Percentiles rank a stretch among this genome's conserved stretches.
Conservation (phyloP, 2,329 filamentous ascomycete genomes). For the Claviceps maximensis region DNA sequence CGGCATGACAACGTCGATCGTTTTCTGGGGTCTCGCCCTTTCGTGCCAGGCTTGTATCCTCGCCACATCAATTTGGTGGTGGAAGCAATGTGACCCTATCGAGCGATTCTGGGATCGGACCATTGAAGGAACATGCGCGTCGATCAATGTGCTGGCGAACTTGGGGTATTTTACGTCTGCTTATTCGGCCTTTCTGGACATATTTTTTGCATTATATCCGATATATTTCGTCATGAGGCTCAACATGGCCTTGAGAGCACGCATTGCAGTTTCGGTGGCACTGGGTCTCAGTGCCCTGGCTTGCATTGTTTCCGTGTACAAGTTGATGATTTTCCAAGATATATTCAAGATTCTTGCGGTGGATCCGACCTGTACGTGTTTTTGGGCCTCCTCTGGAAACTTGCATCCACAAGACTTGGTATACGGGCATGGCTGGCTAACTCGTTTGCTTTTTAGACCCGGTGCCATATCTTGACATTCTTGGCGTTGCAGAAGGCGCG, state of each 20-base stretch:
- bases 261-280: conserved; percentile 12
- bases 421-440: neutral
- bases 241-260: conserved; percentile 14
- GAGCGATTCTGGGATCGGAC: conserved; percentile 13
- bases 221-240: conserved; percentile 15
- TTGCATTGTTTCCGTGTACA: conserved; percentile 14
- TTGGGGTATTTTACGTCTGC: conserved; percentile 15
- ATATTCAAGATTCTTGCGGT: conserved; percentile 12
- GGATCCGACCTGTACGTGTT: conserved; percentile 14
- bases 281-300: conserved; percentile 13
- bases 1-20: conserved; percentile 11
- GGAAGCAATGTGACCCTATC: conserved; percentile 12
- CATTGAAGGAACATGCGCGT: conserved; percentile 10
- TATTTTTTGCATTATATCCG: conserved; percentile 15
- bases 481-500: conserved; percentile 13
- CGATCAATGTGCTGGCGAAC: conserved; percentile 10
- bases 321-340: conserved; percentile 12
- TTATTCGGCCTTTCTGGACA: conserved; percentile 14
- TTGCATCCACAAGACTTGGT: too few relatives aligned
- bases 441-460: conserved; percentile 5
- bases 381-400: neutral
- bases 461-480: conserved; percentile 14
- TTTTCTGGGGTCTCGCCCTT: conserved; percentile 13
- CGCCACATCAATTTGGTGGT: conserved; percentile 15
- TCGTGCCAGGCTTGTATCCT: conserved; percentile 13